Evolutionary conservation across 2,329 filamentous ascomycete genomes (phyloP).

Genomic region (Aspergillus carbonarius): DNA sequence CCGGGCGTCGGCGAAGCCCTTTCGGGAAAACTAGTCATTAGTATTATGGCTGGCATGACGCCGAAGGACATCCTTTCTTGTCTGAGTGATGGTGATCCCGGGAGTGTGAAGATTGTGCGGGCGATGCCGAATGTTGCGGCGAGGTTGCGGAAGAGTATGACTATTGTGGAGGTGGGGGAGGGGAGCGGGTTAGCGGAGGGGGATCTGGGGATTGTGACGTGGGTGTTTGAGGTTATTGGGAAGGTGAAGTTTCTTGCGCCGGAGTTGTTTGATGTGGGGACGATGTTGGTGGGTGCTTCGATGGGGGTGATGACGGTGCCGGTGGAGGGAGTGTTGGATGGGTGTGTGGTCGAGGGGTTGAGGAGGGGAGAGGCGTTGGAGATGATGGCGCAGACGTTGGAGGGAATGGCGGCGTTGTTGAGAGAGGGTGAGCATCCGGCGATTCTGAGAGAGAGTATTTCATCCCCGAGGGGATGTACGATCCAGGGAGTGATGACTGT

Average conservation of each 20-base stretch:
- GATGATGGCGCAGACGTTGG: constrained; percentile 62
- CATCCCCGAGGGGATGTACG: constrained; percentile 62
- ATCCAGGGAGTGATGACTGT: constrained; percentile 60
- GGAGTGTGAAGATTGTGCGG: constrained; percentile 32
- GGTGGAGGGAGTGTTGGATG: constrained; percentile 61
- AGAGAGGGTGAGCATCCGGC: constrained; percentile 61
- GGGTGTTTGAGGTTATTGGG: constrained; percentile 56
- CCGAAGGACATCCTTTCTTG: constrained; percentile 32
- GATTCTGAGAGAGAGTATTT: constrained; percentile 60
- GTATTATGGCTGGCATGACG: constrained; percentile 50
- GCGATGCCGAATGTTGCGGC: constrained; percentile 50
- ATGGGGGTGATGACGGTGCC: constrained; percentile 60
- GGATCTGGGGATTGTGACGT: constrained; percentile 41
- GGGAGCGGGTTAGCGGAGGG: constrained; percentile 40
- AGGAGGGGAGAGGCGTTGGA: constrained; percentile 59
- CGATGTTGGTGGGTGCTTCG: constrained; percentile 60
- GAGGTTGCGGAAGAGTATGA: constrained; percentile 46
- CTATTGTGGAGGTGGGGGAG: constrained; percentile 48
- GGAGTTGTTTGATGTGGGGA: constrained; percentile 55
- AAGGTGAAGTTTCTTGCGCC: constrained; percentile 52
- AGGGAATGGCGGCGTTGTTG: constrained; percentile 58
- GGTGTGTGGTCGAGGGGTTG: constrained; percentile 62
- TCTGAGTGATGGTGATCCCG: constrained; percentile 21
- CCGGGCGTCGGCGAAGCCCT: constrained; percentile 41
- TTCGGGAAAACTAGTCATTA: constrained; percentile 49